Percentiles rank a stretch among this genome's conserved stretches.
Evolutionary conservation across 208 protist species (phyloP).

Genomic region (Angomonas ambiguus): DNA sequence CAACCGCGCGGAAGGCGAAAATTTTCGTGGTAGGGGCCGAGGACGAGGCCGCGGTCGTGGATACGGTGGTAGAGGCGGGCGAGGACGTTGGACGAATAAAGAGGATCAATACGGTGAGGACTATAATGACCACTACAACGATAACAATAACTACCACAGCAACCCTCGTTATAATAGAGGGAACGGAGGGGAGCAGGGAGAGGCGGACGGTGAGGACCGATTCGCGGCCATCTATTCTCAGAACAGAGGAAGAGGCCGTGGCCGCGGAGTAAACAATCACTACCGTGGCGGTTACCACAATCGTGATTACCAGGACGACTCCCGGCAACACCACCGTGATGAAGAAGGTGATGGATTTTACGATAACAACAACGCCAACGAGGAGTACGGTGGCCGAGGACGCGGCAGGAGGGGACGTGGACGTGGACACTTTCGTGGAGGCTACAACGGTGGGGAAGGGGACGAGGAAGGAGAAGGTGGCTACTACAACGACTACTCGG

Average conservation of each 20-base stretch:
- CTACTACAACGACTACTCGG: conserved; percentile 2
- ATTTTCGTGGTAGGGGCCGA: conserved; percentile 13
- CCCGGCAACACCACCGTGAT: conserved; percentile 1
- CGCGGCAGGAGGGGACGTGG: not conserved
- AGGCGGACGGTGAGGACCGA: not conserved
- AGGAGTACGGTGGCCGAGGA: not conserved
- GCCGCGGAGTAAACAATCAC: conserved; percentile 9
- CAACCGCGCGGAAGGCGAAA: conserved; percentile 6
- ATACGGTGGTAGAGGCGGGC: conserved; percentile 18
- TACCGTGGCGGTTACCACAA: conserved; percentile 22
- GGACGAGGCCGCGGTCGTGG: conserved; percentile 14
- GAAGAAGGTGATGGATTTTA: conserved; percentile 14
- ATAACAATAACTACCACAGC: not conserved
- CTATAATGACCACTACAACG: not conserved
- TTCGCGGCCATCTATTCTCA: not conserved
- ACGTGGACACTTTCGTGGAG: not conserved
- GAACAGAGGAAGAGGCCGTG: conserved; percentile 8
- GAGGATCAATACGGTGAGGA: not conserved
- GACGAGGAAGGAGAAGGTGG: conserved; percentile 9
- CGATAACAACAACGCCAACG: conserved; percentile 7
- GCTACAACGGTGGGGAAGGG: not conserved
- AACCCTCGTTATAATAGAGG: not conserved
- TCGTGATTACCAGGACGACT: conserved; percentile 13
- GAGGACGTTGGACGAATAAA: not conserved
- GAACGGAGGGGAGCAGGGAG: not conserved